phyloP scores from a whole-genome alignment of 2,329 filamentous ascomycete genomes.

The Davidsoniella australis region DNA sequence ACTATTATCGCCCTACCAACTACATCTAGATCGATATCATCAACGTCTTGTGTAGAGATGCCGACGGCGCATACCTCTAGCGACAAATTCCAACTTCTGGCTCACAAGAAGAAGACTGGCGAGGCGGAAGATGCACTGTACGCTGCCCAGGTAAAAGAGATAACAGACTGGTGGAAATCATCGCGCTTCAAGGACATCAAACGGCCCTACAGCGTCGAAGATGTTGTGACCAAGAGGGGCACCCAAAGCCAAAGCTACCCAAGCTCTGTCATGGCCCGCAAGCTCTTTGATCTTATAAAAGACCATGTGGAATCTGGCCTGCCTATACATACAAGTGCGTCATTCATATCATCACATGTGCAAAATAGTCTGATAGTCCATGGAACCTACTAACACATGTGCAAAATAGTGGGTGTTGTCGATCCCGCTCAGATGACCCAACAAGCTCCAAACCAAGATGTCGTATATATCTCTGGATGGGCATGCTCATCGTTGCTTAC shows the following conservation, averaged over 20 bases:
- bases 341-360: neutral
- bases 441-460: slow-evolving; percentile 87
- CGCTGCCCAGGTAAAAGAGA: slow-evolving; percentile 65
- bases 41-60: too few species aligned
- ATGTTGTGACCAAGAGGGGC: slow-evolving; percentile 86
- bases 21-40: too few species aligned
- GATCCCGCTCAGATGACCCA: slow-evolving; percentile 99
- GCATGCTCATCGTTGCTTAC: slow-evolving; percentile 89
- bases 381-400: slow-evolving; percentile 10
- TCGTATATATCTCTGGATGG: slow-evolving; percentile 93
- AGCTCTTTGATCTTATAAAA: slow-evolving; percentile 78
- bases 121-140: slow-evolving; percentile 72
- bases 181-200: slow-evolving; percentile 79
- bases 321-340: slow-evolving; percentile 79
- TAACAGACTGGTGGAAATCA: slow-evolving; percentile 78
- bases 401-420: slow-evolving; percentile 67
- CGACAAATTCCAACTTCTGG: slow-evolving; percentile 73
- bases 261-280: slow-evolving; percentile 85
- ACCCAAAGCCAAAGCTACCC: slow-evolving; percentile 76
- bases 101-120: slow-evolving; percentile 61
- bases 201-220: slow-evolving; percentile 74
- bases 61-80: slow-evolving; percentile 26
- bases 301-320: slow-evolving; percentile 62
- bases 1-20: too few species aligned
- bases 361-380: neutral